Percentiles rank a stretch among this genome's conserved stretches.
Conservation (phyloP, 345 rosid species). For the Eucalyptus shirleyi region DNA sequence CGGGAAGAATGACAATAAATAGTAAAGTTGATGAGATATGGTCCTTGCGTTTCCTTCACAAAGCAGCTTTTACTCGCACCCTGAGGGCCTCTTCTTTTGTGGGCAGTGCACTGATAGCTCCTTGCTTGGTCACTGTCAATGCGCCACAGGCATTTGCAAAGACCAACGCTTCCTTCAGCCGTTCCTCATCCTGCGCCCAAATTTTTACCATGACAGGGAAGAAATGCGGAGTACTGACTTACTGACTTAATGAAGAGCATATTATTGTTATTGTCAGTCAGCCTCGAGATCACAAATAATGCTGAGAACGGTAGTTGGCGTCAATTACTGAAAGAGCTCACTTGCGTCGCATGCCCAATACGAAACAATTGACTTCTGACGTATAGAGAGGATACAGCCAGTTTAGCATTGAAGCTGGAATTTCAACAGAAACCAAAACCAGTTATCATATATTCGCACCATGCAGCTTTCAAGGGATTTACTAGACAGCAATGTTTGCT, state of each 20-base stretch:
- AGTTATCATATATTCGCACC: background rate
- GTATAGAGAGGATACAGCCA: background rate
- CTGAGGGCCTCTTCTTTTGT: conserved; percentile 54
- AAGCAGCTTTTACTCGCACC: conserved; percentile 7
- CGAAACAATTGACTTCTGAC: background rate
- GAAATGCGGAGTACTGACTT: background rate
- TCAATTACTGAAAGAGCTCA: background rate
- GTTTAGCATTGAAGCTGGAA: background rate
- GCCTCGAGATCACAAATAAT: background rate
- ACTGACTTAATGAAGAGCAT: background rate
- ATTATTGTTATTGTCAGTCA: background rate
- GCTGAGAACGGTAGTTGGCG: background rate
- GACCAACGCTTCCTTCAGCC: conserved; percentile 52
- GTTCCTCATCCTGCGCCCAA: conserved; percentile 57
- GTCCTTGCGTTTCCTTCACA: background rate
- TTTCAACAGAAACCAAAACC: background rate
- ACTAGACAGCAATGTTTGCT: too few relatives aligned
- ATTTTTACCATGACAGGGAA: background rate
- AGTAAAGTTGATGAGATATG: too few relatives aligned
- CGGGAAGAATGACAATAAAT: too few relatives aligned
- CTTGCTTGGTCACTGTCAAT: conserved; percentile 71
- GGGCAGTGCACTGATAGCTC: conserved; percentile 89
- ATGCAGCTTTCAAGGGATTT: background rate
- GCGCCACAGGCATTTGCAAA: conserved; percentile 90
- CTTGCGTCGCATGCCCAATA: background rate